phyloP scores from a whole-genome alignment of 2,329 filamentous ascomycete species.

The Fusarium mangiferae region DNA sequence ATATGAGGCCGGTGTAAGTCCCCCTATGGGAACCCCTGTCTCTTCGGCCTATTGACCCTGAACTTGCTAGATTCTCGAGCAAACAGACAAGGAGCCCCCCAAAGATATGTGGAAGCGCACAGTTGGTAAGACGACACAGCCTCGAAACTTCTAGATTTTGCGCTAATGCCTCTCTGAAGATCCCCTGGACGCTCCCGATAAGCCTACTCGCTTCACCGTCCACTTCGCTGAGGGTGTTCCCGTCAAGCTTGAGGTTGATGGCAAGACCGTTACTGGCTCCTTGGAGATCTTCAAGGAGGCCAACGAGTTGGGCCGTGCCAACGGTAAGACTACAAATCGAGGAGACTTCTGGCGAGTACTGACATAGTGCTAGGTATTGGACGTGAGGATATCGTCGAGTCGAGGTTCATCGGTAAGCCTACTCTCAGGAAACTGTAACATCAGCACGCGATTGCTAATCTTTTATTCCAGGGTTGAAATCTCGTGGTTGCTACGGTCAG shows the following conservation, averaged over 20 bases:
- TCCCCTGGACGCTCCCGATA: conserved; percentile 70
- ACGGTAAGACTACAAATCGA: neutral
- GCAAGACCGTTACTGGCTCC: conserved; percentile 68
- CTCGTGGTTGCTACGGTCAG: neutral
- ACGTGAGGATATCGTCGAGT: neutral
- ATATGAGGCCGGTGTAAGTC: conserved; percentile 24
- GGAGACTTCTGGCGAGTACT: neutral
- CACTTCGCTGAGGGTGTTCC: conserved; percentile 75
- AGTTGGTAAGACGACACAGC: conserved; percentile 15
- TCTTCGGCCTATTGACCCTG: neutral
- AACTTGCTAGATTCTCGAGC: conserved; percentile 53
- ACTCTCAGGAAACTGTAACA: neutral
- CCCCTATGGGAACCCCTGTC: too few relatives aligned
- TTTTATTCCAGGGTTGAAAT: neutral
- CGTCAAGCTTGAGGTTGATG: conserved; percentile 66
- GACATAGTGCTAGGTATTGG: neutral
- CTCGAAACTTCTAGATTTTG: fast-evolving
- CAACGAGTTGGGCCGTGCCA: conserved; percentile 56
- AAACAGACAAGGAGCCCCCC: conserved; percentile 65
- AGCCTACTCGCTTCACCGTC: conserved; percentile 72
- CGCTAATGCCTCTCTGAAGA: conserved; percentile 46
- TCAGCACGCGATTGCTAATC: neutral
- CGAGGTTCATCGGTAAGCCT: neutral
- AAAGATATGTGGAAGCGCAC: conserved; percentile 77
- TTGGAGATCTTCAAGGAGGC: conserved; percentile 73